A percentile compares a stretch with the other conserved stretches of the same genome.
Conservation (phyloP, 1,284 basidiomycete genomes). For the Malassezia caprae region DNA sequence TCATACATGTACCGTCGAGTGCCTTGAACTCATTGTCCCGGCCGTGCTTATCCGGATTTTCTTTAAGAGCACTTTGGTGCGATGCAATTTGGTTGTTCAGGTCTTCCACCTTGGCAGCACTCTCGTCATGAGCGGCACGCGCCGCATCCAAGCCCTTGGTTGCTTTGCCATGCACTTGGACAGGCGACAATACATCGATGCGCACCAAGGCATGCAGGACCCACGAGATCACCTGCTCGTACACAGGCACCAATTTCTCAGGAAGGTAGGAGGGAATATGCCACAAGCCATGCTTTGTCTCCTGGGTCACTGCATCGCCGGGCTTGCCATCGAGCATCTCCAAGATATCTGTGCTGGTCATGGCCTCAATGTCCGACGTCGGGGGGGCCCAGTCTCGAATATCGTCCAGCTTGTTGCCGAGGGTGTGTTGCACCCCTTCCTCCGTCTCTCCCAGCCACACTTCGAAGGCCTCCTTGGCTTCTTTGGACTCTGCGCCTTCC, state of each 20-base stretch:
- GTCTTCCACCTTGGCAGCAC: constrained; percentile 27
- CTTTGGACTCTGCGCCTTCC: not conserved
- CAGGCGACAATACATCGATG: constrained; percentile 9
- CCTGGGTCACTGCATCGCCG: not conserved
- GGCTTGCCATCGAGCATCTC: constrained; percentile 47
- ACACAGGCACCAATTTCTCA: constrained; percentile 65
- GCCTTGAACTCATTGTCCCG: constrained; percentile 88
- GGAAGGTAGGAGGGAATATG: constrained; percentile 76
- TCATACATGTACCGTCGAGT: constrained; percentile 68
- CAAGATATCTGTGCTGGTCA: constrained; percentile 53
- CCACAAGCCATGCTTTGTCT: constrained; percentile 49
- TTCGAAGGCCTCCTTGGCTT: not conserved
- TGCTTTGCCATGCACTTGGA: not conserved
- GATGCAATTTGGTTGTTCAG: constrained; percentile 54
- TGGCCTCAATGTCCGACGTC: constrained; percentile 54
- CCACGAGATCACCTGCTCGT: constrained; percentile 61
- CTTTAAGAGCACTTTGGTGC: constrained; percentile 53
- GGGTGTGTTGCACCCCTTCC: not conserved
- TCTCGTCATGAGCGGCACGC: constrained; percentile 54
- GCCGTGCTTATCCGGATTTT: constrained; percentile 63
- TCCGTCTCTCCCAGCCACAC: constrained; percentile 44
- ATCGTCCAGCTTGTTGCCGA: not conserved
- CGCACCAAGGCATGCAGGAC: constrained; percentile 60
- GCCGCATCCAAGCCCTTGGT: constrained; percentile 30
- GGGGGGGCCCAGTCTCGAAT: not conserved